Evolutionary conservation across 768 basidiomycete genomes (phyloP).

Genomic region (Tricholoma saponaceum): DNA sequence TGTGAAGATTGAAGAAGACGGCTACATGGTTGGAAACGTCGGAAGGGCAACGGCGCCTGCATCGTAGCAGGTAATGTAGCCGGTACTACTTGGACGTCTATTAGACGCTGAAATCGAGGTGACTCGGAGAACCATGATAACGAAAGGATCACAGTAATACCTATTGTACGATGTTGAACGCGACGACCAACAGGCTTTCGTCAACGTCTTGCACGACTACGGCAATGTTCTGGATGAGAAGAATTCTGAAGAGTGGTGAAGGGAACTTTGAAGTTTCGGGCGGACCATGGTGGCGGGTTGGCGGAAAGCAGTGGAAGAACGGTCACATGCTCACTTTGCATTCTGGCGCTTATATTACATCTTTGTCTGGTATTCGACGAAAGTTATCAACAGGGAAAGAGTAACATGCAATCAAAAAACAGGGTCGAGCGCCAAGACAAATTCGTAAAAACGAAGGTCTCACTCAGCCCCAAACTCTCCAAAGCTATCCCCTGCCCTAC

Average conservation of each 20-base stretch:
- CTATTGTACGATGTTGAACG: not conserved
- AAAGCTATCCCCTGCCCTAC: too few relatives aligned
- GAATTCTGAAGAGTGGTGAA: not conserved
- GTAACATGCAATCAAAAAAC: too few relatives aligned
- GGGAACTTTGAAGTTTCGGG: not conserved
- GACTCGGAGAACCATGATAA: not conserved
- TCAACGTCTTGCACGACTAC: not conserved
- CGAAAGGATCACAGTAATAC: not conserved
- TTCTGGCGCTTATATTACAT: too few relatives aligned
- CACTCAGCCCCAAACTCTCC: too few relatives aligned
- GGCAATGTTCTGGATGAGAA: not conserved
- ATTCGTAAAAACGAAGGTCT: too few relatives aligned
- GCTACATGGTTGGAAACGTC: not conserved
- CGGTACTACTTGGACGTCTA: too few relatives aligned
- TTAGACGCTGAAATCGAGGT: not conserved
- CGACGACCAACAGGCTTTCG: not conserved
- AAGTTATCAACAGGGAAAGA: too few relatives aligned
- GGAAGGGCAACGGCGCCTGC: not conserved
- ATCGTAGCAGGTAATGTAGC: not conserved
- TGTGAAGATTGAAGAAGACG: not conserved
- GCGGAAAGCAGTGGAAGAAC: not conserved
- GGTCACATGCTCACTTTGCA: not conserved
- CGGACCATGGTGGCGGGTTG: not conserved
- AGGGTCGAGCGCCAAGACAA: too few relatives aligned
- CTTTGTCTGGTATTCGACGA: too few relatives aligned